Percentiles rank a stretch among this genome's conserved stretches.
phyloP scores from a whole-genome alignment of 345 rosid species.

The Firmiana major region DNA sequence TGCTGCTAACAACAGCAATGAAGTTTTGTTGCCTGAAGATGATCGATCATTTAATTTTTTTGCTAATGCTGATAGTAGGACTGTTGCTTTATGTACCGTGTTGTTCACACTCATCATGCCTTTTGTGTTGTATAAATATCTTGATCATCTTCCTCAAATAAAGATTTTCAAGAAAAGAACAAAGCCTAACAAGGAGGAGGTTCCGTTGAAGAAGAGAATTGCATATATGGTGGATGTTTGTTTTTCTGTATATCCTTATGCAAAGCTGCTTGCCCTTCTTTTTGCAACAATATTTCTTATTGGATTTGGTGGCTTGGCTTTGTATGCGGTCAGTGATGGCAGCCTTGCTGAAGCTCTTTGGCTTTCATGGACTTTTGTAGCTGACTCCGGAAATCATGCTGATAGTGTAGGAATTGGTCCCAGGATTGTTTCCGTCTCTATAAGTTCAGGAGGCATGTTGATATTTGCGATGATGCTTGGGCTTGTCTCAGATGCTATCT shows the following conservation, averaged over 20 bases:
- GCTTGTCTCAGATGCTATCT: constrained; percentile 83
- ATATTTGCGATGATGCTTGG: constrained; percentile 96
- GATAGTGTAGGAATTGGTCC: constrained; percentile 74
- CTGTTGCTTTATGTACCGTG: constrained; percentile 57
- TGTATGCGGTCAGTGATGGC: constrained; percentile 77
- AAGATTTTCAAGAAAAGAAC: constrained; percentile 46
- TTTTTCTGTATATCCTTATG: constrained; percentile 81
- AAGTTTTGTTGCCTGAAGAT: constrained; percentile 32
- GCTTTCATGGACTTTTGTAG: constrained; percentile 89
- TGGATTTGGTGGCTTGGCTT: constrained; percentile 75
- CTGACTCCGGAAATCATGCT: constrained; percentile 88
- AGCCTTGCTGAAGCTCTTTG: constrained; percentile 83
- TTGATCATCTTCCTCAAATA: constrained; percentile 59
- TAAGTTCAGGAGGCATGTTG: constrained; percentile 93
- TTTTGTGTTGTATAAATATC: constrained; percentile 61
- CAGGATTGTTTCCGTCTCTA: constrained; percentile 80
- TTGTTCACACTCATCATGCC: constrained; percentile 54
- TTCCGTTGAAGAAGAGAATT: constrained; percentile 80
- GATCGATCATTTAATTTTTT: constrained; percentile 25
- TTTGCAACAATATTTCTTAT: constrained; percentile 77
- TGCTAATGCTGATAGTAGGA: constrained; percentile 46
- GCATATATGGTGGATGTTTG: constrained; percentile 87
- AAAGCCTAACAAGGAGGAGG: constrained; percentile 56
- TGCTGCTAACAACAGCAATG: constrained; percentile 23
- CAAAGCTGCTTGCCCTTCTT: constrained; percentile 88